Conservation (phyloP, 192 early-diverging fungal species). For the Umbelopsis sp. region DNA sequence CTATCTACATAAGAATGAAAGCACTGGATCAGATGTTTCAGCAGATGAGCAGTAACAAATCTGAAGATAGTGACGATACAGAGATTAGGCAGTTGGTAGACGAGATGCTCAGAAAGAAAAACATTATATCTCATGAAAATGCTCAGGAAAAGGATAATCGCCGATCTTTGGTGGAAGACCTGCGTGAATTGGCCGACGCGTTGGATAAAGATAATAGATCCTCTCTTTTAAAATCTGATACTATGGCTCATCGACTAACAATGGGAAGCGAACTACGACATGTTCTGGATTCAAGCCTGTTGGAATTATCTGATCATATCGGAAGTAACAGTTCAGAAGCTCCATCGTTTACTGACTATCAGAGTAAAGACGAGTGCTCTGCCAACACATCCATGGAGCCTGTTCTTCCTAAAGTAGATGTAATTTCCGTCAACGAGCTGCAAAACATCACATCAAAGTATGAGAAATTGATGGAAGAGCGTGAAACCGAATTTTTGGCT, state of each 20-base stretch:
- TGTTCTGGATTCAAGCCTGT: slow-evolving; percentile 18
- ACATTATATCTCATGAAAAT: neutral
- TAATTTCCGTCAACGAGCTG: neutral
- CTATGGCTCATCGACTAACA: neutral
- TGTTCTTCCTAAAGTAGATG: neutral
- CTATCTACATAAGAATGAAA: slow-evolving; percentile 17
- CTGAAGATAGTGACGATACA: neutral
- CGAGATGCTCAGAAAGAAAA: slow-evolving; percentile 2
- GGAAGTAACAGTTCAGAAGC: neutral
- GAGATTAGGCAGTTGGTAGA: slow-evolving; percentile 5
- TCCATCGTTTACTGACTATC: neutral
- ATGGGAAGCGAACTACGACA: slow-evolving; percentile 23
- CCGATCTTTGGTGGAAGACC: neutral
- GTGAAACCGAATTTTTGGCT: neutral
- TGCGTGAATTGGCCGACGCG: neutral
- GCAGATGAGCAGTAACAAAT: neutral
- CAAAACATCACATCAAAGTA: neutral
- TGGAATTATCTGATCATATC: slow-evolving; percentile 8
- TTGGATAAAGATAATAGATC: neutral
- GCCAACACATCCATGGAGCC: neutral
- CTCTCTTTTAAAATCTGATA: neutral
- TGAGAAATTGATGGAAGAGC: slow-evolving; percentile 17
- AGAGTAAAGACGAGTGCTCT: neutral
- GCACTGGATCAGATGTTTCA: neutral
- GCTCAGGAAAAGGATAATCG: neutral